Evolutionary conservation across 73 alveolate species (phyloP).

Genomic region (Uronychia setigera): DNA sequence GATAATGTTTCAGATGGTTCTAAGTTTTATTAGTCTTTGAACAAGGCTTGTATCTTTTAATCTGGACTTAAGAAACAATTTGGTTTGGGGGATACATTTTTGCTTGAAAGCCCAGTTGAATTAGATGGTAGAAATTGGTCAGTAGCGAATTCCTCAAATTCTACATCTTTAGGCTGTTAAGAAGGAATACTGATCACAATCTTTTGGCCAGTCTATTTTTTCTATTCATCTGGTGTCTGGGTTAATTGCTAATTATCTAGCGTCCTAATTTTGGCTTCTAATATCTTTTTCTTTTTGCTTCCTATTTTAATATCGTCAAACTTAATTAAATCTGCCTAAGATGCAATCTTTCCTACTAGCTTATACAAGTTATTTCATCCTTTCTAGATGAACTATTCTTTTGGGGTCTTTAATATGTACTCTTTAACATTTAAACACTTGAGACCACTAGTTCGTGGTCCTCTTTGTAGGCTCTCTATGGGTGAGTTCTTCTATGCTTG

Average conservation of each 20-base stretch:
- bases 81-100: not conserved
- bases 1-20: not conserved
- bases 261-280: not conserved
- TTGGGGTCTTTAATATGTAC: not conserved
- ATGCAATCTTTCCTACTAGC: not conserved
- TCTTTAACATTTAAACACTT: not conserved
- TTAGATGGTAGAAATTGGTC: not conserved
- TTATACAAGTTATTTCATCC: not conserved
- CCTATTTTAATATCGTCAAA: not conserved
- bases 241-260: not conserved
- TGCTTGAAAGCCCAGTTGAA: not conserved
- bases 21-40: not conserved
- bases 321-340: not conserved
- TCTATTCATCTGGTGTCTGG: not conserved
- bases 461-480: no score
- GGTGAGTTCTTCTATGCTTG: no score
- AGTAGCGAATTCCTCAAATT: not conserved
- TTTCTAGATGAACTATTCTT: not conserved
- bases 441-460: not conserved
- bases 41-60: no score
- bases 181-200: not conserved
- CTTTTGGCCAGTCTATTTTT: not conserved
- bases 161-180: not conserved
- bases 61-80: not conserved
- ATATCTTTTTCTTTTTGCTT: not conserved